Base-by-base conservation (phyloP, 129 eudicot genomes). In the Saposhnikovia divaricata region DNA sequence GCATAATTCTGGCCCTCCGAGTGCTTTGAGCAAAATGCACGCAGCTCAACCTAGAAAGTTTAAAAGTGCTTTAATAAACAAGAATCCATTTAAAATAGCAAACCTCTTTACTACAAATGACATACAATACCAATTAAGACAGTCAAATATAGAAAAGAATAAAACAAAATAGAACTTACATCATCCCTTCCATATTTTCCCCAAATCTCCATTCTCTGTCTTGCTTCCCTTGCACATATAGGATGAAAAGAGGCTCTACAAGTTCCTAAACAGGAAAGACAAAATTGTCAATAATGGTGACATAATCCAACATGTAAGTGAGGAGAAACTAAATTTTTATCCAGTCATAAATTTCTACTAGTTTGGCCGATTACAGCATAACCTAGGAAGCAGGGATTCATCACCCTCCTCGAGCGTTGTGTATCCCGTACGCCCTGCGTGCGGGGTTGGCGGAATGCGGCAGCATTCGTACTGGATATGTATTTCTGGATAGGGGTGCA, bases 191-290 rank as follows among this genome's bases (percentile, higher is more conserved):
- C 98, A 42, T 90, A 86, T 83, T 91, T 96, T 34, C 98, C 99
- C 99, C 99, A 96, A 23, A 96, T 90, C 87, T 96, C 99, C 93
- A 96, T 93, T 81, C 86, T 82, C 69, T 90, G 92, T 63, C 85
- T 87, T 80, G 98, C 99, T 79, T 96, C 99, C 89, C 99, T 92
- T 16, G 98, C 99, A 83, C 99, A 96, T 68, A 88, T 79, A 80
- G 99, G 99, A 82, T 96, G 99, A 82, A 96, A 96, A 34, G 99
- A 88, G 59, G 97, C 87, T 87, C 98, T 88, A 86, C 99, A 96
- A 78, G 99, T 75, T 83, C 97, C 99, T 95, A 87, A 53, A 77
- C 75, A 84, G 74, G 74, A 68, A 72, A 80, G 16, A 76, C 59
- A 44, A 61, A 78, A 13, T 7, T 63, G n/a, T 55, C 50, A 59